A percentile compares a stretch with the other conserved stretches of the same genome.
Evolutionary conservation across 2,329 filamentous ascomycete species (phyloP).

Genomic region (Neodidymelliopsis sp.): DNA sequence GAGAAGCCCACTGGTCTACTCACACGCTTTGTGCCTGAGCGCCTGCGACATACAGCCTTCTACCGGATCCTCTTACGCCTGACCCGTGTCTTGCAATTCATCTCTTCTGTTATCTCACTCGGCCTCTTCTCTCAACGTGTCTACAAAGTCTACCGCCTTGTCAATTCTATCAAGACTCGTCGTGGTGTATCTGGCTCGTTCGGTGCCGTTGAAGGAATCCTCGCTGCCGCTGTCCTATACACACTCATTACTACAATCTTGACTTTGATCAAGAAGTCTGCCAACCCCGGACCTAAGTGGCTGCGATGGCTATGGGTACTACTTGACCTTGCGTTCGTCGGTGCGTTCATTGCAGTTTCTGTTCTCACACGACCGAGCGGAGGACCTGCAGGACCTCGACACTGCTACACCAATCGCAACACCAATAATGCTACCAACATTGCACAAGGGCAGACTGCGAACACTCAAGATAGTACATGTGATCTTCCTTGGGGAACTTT

Average conservation of each 20-base stretch:
- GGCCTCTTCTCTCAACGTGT: slow-evolving; percentile 54
- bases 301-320: slow-evolving; percentile 53
- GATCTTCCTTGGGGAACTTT: slow-evolving; percentile 56
- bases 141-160: slow-evolving; percentile 51
- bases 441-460: slow-evolving; percentile 25
- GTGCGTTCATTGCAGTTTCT: slow-evolving; percentile 55
- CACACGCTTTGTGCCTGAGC: slow-evolving; percentile 40
- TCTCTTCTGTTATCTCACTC: slow-evolving; percentile 54
- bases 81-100: slow-evolving; percentile 54
- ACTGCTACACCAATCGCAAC: slow-evolving; percentile 36
- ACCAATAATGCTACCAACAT: slow-evolving; percentile 10
- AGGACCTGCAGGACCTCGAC: slow-evolving; percentile 44
- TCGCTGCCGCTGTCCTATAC: slow-evolving; percentile 55
- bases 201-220: slow-evolving; percentile 55
- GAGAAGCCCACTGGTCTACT: slow-evolving; percentile 38
- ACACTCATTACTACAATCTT: slow-evolving; percentile 50
- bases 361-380: slow-evolving; percentile 51
- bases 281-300: slow-evolving; percentile 37
- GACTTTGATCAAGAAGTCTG: slow-evolving; percentile 43
- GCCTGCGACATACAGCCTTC: slow-evolving; percentile 27
- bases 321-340: slow-evolving; percentile 47
- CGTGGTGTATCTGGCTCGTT: slow-evolving; percentile 43
- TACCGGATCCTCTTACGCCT: slow-evolving; percentile 46
- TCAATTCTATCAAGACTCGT: slow-evolving; percentile 40
- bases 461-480: slow-evolving; percentile 40